Conservation (phyloP, 352 stramenopile species). For the Blastocystis sp. region DNA sequence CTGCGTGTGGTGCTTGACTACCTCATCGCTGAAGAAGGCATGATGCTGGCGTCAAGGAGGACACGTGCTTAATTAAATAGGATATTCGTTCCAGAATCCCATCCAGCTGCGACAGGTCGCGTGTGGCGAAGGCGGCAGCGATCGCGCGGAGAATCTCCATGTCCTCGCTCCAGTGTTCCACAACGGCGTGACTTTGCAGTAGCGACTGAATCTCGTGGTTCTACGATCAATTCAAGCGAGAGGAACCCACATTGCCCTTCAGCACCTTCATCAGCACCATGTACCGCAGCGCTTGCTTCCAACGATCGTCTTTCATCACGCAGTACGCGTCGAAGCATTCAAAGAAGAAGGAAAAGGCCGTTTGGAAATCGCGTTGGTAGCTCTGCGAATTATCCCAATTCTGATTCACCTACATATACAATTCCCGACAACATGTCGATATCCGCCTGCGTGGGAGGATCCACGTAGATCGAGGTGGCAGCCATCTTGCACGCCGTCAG, state of each 20-base stretch:
- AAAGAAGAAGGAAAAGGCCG: conserved; percentile 97
- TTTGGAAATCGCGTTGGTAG: conserved; percentile 97
- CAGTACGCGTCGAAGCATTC: conserved; percentile 88
- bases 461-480: conserved; percentile 93
- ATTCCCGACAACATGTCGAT: conserved; percentile 64
- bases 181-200: conserved; percentile 83
- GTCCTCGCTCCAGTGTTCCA: conserved; percentile 88
- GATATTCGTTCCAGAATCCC: conserved; percentile 69
- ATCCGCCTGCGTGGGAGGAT: conserved; percentile 80
- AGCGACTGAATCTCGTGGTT: conserved; percentile 83
- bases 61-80: conserved; percentile 61
- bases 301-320: conserved; percentile 73
- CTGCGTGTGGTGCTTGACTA: conserved; percentile 83
- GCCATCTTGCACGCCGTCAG: conserved; percentile 89
- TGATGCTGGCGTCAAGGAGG: conserved; percentile 70
- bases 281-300: conserved; percentile 82
- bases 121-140: conserved; percentile 81
- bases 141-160: conserved; percentile 88
- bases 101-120: conserved; percentile 79
- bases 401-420: conserved; percentile 37
- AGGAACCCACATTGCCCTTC: conserved; percentile 64
- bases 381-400: conserved; percentile 73
- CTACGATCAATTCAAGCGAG: background rate
- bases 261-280: conserved; percentile 93
- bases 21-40: conserved; percentile 68